Base-by-base conservation (phyloP, 2,329 filamentous ascomycete genomes). In the Dactylellina drechsleri region DNA sequence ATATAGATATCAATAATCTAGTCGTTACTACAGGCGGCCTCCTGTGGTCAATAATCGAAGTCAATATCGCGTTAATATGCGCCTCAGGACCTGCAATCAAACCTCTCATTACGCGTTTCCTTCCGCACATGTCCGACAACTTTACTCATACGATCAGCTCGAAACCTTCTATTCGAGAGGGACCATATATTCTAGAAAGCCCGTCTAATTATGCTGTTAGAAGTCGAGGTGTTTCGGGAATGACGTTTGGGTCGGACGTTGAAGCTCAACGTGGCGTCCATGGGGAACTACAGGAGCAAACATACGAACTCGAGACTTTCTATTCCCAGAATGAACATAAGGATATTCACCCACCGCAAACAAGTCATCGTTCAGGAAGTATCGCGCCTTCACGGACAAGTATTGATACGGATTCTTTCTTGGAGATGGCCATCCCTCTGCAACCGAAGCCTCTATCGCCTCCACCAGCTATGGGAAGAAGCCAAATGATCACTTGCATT, bases 31-130 rank as follows among this genome's bases (percentile, higher is more conserved):
- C 59, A 7, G 28, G 16, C 6, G 43, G 41, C 4, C 23, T 52
- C 13, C 26, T 62, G 5, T 62, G 59, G 59, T 50, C 59, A 2
- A 62, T 62, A 15, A 52, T 62, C 7, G 59, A 62, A 20, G 47
- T 45, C 3, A 41, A 62, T 31, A 20, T 62, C 16, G 59, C 59
- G 4, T 26, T 62, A 16, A 62, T 62, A 16, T 62, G 59, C 23
- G 59, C 59, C 4, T 62, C 59, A 16, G 59, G 59, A 40, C 47
- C 59, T 4, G 59, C 59, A 1, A 52, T 62, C 20, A 62, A 62
- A 45, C 59, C 59, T 16, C 59, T 62, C 15, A 36, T 62, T 18
- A 23, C 16, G n/a, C 59, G 28, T n/a, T 40, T 62, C 20, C 13
- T 62, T 26, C 59, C 59, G 1, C 43, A 52, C 16, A 26, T 62